A percentile compares a stretch with the other conserved stretches of the same genome.
phyloP scores from a whole-genome alignment of 441 rosid genomes.

The Brassica hybrid region DNA sequence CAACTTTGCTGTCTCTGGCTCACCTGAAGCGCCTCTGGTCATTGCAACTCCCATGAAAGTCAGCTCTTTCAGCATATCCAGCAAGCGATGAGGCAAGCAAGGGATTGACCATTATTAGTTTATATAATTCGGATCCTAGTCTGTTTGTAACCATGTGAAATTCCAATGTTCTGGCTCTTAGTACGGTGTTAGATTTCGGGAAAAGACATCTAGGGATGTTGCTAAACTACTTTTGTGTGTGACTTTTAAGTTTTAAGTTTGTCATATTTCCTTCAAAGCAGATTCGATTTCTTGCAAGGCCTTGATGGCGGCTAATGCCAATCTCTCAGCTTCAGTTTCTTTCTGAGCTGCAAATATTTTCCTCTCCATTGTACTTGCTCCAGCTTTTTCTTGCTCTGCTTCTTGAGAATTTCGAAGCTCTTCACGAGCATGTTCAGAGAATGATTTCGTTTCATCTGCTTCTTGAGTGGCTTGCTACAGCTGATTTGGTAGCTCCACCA shows the following conservation, averaged over 20 bases:
- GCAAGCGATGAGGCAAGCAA: constrained; percentile 59
- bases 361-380: constrained; percentile 68
- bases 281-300: constrained; percentile 86
- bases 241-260: neutral
- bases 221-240: constrained; percentile 23
- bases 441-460: no score
- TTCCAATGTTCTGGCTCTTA: constrained; percentile 23
- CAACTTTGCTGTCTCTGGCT: no score
- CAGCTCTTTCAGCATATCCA: no score
- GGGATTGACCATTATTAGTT: constrained; percentile 74
- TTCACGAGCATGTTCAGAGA: constrained; percentile 54
- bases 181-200: constrained; percentile 30
- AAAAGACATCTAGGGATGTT: constrained; percentile 17
- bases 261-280: constrained; percentile 39
- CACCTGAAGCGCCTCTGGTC: no score
- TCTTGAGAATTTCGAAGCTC: constrained; percentile 73
- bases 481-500: neutral
- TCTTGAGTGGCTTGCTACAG: no score
- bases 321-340: constrained; percentile 81
- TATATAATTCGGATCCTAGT: constrained; percentile 35
- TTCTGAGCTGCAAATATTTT: constrained; percentile 73
- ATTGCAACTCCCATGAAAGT: no score
- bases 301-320: constrained; percentile 82
- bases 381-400: constrained; percentile 82
- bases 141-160: constrained; percentile 31